Base-by-base conservation (phyloP, 805 yeast genomes). In the Ogataea paraovalis region DNA sequence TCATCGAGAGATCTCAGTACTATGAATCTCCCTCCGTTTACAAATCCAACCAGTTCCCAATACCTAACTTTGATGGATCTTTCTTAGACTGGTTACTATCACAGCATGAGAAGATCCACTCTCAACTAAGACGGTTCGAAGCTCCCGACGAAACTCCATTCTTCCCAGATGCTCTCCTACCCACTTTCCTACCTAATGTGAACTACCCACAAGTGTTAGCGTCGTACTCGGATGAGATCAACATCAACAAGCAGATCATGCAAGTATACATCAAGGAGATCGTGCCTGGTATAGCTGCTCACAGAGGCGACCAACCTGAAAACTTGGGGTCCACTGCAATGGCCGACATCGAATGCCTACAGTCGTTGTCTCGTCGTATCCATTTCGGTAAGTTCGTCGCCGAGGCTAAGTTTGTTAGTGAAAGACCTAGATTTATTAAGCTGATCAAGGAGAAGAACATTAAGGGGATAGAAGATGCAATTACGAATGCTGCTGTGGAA, bases 351-450 rank as follows among this genome's bases (percentile, higher is more conserved):
- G 96, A 87, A 55, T 80, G 86, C 55, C 74, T 94, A 55, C 97
- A 94, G 66, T 84, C 96, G 4, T 69, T 94, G 40, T 86, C 96
- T 8, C 76, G 99, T 59, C 78, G 99, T 63, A 88, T 94, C 56
- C 99, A 94, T 68, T 94, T 92, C 69, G 99, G 99, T 43, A 87
- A 87, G 68, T 94, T 92, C 73, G 99, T 94, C 9, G 99, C 99
- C 4, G 99, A 94, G 65, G 86, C 96, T 40, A 94, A 94, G 68
- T 94, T 81, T 66, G 82, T 75, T 58, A 70, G 73, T 23, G 94
- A 91, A 51, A 75, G 72, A 32, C 87, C 78, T 43, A 66, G 65
- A 43, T 89, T 83, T 70, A 79, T 79, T 2, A 69, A 75, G 55
- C 68, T 90, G 56, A 94, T 94, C 56, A 63, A 70, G 52, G 78